Evolutionary conservation across 768 basidiomycete genomes (phyloP).

Genomic region (Gelatoporia subvermispora): DNA sequence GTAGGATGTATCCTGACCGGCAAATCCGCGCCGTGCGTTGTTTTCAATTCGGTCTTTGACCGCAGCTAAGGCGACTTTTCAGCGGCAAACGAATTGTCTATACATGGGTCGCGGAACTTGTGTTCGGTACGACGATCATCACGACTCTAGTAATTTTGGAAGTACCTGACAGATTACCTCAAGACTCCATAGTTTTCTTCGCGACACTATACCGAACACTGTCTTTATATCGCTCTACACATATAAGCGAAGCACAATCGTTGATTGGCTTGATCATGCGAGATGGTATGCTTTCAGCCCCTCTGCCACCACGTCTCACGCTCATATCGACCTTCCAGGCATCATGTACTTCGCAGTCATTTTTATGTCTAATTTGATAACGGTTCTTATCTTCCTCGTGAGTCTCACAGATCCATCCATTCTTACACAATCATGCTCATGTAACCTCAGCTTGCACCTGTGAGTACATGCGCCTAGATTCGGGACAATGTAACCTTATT

Average conservation of each 20-base stretch:
- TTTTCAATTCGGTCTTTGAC: neutral
- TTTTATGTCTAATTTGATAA: constrained; percentile 20
- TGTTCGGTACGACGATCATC: constrained; percentile 13
- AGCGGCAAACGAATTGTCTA: constrained; percentile 20
- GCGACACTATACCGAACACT: constrained; percentile 21
- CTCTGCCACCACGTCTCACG: neutral
- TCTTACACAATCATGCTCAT: neutral
- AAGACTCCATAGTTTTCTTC: constrained; percentile 22
- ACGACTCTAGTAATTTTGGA: neutral
- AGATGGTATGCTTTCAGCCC: constrained; percentile 13
- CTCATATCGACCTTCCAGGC: constrained; percentile 7
- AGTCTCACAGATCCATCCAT: neutral
- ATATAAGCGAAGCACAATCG: constrained; percentile 13
- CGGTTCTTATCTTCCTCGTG: constrained; percentile 18
- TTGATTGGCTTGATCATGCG: constrained; percentile 21
- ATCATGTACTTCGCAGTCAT: constrained; percentile 23
- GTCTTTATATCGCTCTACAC: constrained; percentile 12
- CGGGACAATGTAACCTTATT: neutral
- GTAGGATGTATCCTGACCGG: constrained; percentile 22
- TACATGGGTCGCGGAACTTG: constrained; percentile 24
- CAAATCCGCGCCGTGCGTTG: constrained; percentile 14
- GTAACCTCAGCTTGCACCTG: constrained; percentile 7
- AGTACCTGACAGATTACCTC: neutral
- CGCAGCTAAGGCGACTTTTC: neutral
- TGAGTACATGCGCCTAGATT: constrained; percentile 3